phyloP scores from a whole-genome alignment of 805 yeast genomes.

The Lipomyces orientalis region DNA sequence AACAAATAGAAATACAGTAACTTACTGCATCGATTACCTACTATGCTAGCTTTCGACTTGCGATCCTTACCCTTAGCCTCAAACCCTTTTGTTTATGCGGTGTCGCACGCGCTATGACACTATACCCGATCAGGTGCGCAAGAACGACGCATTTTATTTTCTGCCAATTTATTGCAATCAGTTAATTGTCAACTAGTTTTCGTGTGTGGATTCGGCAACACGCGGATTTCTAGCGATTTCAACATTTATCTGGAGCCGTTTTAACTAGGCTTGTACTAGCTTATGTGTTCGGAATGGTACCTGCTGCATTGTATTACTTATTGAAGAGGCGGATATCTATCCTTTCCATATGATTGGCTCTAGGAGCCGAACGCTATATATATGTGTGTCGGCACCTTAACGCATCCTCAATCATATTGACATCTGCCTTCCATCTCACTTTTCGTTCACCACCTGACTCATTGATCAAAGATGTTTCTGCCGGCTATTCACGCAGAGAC shows the following conservation, averaged over 20 bases:
- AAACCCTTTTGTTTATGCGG: no score
- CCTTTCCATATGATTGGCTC: background rate
- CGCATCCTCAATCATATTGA: background rate
- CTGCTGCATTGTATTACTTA: background rate
- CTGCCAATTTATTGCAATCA: background rate
- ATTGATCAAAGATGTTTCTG: background rate
- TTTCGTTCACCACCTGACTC: no score
- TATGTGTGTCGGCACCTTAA: no score
- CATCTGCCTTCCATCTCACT: background rate
- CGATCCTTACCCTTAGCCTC: no score
- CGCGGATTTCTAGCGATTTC: background rate
- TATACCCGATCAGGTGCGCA: background rate
- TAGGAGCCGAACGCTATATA: background rate
- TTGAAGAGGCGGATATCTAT: background rate
- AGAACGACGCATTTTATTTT: background rate
- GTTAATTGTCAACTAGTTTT: no score
- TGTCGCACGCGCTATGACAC: background rate
- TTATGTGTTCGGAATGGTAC: background rate
- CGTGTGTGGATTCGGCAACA: no score
- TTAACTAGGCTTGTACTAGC: background rate
- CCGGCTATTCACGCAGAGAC: slow-evolving; percentile 10
- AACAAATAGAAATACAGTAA: no score
- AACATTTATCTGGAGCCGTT: background rate
- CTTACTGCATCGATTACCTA: no score
- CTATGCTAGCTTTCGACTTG: no score